Base-by-base conservation (phyloP, 345 rosid species). In the Luvunga scandens region DNA sequence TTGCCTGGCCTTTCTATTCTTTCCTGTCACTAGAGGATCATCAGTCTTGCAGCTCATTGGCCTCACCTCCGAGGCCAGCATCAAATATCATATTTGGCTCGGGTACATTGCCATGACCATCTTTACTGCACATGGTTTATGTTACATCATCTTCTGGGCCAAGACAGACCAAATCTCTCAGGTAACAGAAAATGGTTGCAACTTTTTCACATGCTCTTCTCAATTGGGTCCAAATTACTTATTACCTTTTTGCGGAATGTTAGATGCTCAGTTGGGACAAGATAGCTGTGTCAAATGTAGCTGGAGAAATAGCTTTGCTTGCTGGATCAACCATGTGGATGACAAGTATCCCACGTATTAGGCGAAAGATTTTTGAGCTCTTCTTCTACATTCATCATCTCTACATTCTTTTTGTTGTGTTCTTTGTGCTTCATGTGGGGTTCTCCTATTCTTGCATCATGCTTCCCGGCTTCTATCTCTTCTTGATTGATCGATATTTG, bases 381-480 rank as follows among this genome's bases (percentile, higher is more conserved):
- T 91, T 91, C 82, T 86, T 87, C 76, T 89, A 87, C 73, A 84
- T 90, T 39, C 95, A 91, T 75, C 66, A 88, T 75, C 88, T 91
- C 77, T 91, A 91, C 87, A 72, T 86, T 42, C 18, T 85, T 71
- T 89, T 87, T 72, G 61, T 88, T 24, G 73, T 87, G 53, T 91
- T 86, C 82, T 91, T 71, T 22, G 30, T 91, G 5, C 77, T 91
- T 62, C 95, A 89, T 55, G 88, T 89, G 13, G 85, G 89, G n/a
- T 80, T 87, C 83, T 60, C 86, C 57, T 78, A 71, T 71, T 63
- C 90, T 71, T 86, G 85, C 80, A 76, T 81, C 38, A 83, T 80
- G 81, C 86, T 91, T 55, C 90, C 91, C 16, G 89, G 91, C 24
- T 84, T 91, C 76, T 88, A 85, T 78, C 95, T 91, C 72, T 91